Percentiles rank a stretch among this genome's conserved stretches.
Evolutionary conservation across 441 rosid genomes (phyloP).

Genomic region (Bruguiera hainesii): DNA sequence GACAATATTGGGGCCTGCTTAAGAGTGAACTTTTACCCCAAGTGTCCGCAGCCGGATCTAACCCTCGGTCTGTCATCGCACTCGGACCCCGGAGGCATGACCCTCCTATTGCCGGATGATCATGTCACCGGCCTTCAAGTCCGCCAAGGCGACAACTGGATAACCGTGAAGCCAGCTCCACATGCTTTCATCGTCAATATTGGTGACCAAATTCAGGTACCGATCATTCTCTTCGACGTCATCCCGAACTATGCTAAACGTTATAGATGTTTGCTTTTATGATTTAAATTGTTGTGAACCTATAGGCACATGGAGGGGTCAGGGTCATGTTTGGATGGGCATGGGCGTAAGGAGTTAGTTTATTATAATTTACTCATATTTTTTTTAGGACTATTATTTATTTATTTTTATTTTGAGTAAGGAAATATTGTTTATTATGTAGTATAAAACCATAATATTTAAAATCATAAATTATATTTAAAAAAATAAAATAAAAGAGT

Average conservation of each 20-base stretch:
- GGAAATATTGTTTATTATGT: no score
- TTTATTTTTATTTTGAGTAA: no score
- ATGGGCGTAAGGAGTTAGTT: not conserved
- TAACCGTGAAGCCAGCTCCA: conserved; percentile 68
- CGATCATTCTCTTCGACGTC: not conserved
- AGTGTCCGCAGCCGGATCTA: conserved; percentile 83
- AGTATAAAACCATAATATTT: no score
- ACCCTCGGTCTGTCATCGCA: conserved; percentile 81
- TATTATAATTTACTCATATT: no score
- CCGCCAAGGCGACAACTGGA: conserved; percentile 47
- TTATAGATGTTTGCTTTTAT: not conserved
- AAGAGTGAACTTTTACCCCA: conserved; percentile 73
- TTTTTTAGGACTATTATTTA: no score
- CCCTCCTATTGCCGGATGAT: conserved; percentile 70
- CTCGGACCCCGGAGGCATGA: conserved; percentile 88
- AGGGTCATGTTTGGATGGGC: conserved; percentile 4
- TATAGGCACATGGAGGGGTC: conserved; percentile 20
- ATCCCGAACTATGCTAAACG: not conserved
- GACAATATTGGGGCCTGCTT: conserved; percentile 60
- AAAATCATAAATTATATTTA: no score
- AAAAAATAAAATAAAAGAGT: no score
- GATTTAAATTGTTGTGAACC: not conserved
- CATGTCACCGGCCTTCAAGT: conserved; percentile 73
- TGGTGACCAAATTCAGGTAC: conserved; percentile 84
- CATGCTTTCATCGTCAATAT: conserved; percentile 77